A percentile compares a stretch with the other conserved stretches of the same genome.
Conservation (phyloP, 345 rosid species). For the Linum usitatissimum region DNA sequence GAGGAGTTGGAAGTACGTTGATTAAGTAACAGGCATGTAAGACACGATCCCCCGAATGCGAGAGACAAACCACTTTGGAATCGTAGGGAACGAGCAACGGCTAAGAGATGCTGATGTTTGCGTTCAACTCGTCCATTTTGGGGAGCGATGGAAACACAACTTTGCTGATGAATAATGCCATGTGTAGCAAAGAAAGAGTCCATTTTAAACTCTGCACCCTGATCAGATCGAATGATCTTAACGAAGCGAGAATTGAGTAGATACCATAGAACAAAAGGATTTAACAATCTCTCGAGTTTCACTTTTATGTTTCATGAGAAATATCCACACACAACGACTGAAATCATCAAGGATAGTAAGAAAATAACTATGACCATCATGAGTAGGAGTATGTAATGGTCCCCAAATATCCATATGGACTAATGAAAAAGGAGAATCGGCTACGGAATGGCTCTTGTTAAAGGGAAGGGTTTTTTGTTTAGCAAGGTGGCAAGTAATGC, state of each 20-base stretch:
- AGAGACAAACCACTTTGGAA: neutral
- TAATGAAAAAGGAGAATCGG: neutral
- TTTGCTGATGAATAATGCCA: neutral
- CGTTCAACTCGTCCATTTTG: neutral
- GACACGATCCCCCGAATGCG: neutral
- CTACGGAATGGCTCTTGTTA: neutral
- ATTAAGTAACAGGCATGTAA: neutral
- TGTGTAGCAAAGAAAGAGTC: neutral
- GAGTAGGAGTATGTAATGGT: neutral
- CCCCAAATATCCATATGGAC: slow-evolving; percentile 5
- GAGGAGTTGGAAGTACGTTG: neutral
- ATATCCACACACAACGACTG: neutral
- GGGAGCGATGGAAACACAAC: neutral
- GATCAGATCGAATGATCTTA: neutral
- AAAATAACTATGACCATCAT: neutral
- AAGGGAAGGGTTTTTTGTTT: neutral
- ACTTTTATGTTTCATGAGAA: neutral
- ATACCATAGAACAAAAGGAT: neutral
- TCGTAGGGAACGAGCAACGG: neutral
- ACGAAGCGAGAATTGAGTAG: neutral
- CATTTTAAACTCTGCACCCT: neutral
- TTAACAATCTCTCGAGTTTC: neutral
- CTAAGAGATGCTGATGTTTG: neutral
- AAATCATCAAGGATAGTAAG: too few species aligned
- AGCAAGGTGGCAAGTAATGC: too few species aligned